phyloP scores from a whole-genome alignment of 169 alveolate genomes.

The Besnoitia besnoiti region DNA sequence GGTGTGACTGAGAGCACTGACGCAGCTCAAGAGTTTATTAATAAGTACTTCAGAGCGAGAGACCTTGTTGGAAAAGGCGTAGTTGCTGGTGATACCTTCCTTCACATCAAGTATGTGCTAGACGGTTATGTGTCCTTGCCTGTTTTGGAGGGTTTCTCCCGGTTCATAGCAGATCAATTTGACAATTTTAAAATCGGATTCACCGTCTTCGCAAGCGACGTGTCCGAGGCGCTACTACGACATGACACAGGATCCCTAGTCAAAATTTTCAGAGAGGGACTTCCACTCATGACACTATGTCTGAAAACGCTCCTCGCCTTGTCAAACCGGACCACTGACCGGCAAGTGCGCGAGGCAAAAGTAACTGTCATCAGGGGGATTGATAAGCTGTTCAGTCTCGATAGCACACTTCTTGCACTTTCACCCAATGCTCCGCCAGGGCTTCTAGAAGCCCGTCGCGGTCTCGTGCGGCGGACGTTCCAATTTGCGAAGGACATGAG shows the following conservation, averaged over 20 bases:
- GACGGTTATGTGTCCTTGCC: neutral
- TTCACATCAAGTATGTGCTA: neutral
- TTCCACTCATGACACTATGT: neutral
- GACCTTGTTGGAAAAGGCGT: neutral
- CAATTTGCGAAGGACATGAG: neutral
- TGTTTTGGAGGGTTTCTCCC: neutral
- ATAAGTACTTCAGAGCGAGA: neutral
- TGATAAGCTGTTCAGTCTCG: neutral
- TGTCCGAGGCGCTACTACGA: neutral
- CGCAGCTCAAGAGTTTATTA: neutral
- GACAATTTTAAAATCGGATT: neutral
- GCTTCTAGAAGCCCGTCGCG: neutral
- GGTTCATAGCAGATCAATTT: neutral
- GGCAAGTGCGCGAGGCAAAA: neutral
- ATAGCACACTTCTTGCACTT: slow-evolving; percentile 5
- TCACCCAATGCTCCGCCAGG: slow-evolving; percentile 3
- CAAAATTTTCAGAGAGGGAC: neutral
- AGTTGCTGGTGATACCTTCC: neutral
- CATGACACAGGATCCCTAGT: neutral
- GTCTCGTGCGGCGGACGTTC: neutral
- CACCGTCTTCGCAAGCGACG: neutral
- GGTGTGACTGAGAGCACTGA: slow-evolving; percentile 14
- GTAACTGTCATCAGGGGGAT: neutral
- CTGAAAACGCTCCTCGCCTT: neutral
- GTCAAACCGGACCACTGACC: neutral